These are phyloP conservation scores for Phymatotrichopsis omnivora DNA, from an alignment of 2,329 filamentous ascomycete species.

Conservation along the genomic window DNA sequence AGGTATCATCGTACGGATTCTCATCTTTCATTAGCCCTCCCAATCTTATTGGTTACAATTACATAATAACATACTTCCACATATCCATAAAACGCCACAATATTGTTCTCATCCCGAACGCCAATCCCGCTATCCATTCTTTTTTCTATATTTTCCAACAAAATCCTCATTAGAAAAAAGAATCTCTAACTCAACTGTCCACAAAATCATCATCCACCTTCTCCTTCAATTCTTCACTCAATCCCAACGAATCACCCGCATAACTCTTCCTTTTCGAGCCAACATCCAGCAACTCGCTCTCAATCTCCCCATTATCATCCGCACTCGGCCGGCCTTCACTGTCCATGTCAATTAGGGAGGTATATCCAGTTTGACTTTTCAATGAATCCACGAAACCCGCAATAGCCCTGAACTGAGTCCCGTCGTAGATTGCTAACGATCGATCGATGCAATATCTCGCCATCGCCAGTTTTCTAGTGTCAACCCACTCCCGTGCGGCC, in stretches of 20 bases:
- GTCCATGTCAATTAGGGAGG: constrained; percentile 2
- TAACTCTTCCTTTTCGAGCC: constrained; percentile 48
- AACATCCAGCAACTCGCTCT: constrained; percentile 49
- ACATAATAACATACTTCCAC: too few relatives aligned
- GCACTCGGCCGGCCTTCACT: constrained; percentile 32
- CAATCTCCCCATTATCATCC: constrained; percentile 36
- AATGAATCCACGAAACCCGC: constrained; percentile 25
- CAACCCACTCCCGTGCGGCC: constrained; percentile 73
- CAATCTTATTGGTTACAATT: too few relatives aligned
- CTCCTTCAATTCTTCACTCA: not conserved
- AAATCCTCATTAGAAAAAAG: too few relatives aligned
- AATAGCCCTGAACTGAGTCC: constrained; percentile 25
- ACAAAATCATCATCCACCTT: constrained; percentile 11
- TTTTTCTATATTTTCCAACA: too few relatives aligned
- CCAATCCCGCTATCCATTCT: too few relatives aligned
- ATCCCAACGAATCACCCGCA: constrained; percentile 40
- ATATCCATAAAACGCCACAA: too few relatives aligned
- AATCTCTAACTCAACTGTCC: not conserved
- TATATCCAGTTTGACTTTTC: constrained; percentile 18
- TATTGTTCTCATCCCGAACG: too few relatives aligned
- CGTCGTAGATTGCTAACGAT: constrained; percentile 32
- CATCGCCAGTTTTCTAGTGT: constrained; percentile 63
- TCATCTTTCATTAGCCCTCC: too few relatives aligned
- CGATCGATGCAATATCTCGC: constrained; percentile 68
- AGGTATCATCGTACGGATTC: too few relatives aligned